Evolutionary conservation across 2,329 filamentous ascomycete genomes (phyloP).

Genomic region (Aaosphaeria arxii): DNA sequence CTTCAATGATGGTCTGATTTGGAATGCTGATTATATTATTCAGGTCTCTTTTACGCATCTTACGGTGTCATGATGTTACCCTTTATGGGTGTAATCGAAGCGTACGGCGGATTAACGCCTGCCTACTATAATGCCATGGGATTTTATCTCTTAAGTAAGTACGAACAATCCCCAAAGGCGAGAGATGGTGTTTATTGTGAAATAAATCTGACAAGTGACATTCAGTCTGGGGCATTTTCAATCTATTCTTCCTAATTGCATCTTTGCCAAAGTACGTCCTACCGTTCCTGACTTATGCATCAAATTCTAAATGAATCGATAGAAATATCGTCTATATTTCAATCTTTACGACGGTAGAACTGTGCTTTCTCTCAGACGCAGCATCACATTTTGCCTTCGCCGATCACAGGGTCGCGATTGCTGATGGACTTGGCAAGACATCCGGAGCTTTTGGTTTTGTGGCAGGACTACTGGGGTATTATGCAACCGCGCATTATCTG

Average conservation of each 20-base stretch:
- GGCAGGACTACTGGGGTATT: not conserved
- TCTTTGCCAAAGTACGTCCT: not conserved
- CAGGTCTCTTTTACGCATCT: constrained; percentile 49
- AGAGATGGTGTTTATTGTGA: too few relatives aligned
- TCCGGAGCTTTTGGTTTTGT: constrained; percentile 18
- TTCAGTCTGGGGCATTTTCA: not conserved
- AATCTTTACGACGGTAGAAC: not conserved
- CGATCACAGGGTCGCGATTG: not conserved
- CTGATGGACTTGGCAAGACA: not conserved
- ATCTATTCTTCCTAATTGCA: not conserved
- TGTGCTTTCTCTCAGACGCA: not conserved
- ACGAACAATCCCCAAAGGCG: too few relatives aligned
- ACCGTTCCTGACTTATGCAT: too few relatives aligned
- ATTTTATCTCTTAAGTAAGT: constrained; percentile 47
- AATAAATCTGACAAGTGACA: not conserved
- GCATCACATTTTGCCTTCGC: not conserved
- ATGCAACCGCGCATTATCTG: not conserved
- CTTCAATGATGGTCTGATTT: not conserved
- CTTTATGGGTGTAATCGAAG: constrained; percentile 43
- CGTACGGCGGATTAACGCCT: constrained; percentile 42
- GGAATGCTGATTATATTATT: not conserved
- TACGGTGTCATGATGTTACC: constrained; percentile 50
- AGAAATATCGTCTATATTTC: not conserved
- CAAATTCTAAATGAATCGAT: not conserved
- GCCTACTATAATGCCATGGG: constrained; percentile 50